Base-by-base conservation (phyloP, 345 rosid genomes). In the Boechera divaricarpa region DNA sequence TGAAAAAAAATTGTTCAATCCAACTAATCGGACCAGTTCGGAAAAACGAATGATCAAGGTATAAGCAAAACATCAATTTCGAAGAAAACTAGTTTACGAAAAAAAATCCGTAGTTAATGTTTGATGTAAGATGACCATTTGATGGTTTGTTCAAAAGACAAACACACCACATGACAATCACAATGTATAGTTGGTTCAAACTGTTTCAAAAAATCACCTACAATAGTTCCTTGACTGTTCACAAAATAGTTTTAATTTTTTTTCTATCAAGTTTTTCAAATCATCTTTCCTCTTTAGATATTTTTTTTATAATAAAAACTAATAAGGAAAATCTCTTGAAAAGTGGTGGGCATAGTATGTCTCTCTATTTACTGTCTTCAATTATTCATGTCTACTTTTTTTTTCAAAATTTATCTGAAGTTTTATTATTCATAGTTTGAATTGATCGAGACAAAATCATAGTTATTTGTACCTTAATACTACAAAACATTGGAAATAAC, bases 291-390 rank as follows among this genome's bases (percentile, higher is more conserved):
- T 54, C n/a, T 77, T 52, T 53, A 52, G 7, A 75, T 65, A 58
- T 58, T 12, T 67, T 8, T 49, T 10, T 28, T 6, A 16, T 6
- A 5, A 15, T 47, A 15, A 45, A 38, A 49, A 16, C 9, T 61
- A 62, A 53, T 44, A 62, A 44, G 41, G 55, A 76, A 69, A 77
- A 24, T 31, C 41, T 41, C 63, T 7, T 62, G 49, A 69, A 62
- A 76, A 62, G 65, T 56, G 66, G 67, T 70, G 72, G 80, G 67
- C 71, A 70, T 56, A 63, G 60, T 56, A 55, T 77, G 80, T 77
- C 59, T 70, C 80, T 54, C 69, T 69, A 60, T 76, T 68, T 62
- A 61, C 69, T 76, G 56, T 76, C 79, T 61, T 52, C 74, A 69
- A 69, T 76, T 52, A 76, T 76, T 76, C 65, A 68, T 52, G 48